Base-by-base conservation (phyloP, 495 filamentous ascomycete genomes). In the Penicillium longicatenatum region DNA sequence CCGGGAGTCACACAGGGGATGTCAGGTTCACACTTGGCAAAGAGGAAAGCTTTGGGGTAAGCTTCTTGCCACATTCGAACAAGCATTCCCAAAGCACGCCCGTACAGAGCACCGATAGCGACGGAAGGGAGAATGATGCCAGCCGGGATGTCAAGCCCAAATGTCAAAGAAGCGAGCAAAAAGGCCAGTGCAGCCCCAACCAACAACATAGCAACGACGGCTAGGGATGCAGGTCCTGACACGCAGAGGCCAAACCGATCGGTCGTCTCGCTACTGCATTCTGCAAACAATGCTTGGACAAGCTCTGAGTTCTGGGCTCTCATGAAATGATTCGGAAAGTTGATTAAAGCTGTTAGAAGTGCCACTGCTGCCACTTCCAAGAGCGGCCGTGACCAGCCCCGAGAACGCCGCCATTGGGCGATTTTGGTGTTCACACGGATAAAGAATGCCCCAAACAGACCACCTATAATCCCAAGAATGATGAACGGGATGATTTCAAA, bases 41-140 rank as follows among this genome's bases (percentile, higher is more conserved):
- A 98, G 20, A 87, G 69, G 64, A 96, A 83, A 62, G 88, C 88
- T 7, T 79, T 75, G 0, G 95, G 92, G 71, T 90, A 85, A 46
- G 85, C 82, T 56, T 80, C 82, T 64, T 97, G 92, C 89, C 91
- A 93, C 55, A 93, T 87, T 70, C 96, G 89, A 68, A 97, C 85
- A 41, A 91, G 78, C 46, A 96, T 91, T 16, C 94, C 94, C 17
- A 97, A 75, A 24, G 92, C 92, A 30, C 94, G 90, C n/a, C 94
- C 94, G 57, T 90, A 90, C 4, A 98, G 83, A 6, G 92, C 93
- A 44, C 94, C 94, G 59, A 98, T 92, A 52, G 94, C 92, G 84
- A 98, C 93, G n/a, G 93, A 96, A 0, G 94, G 94, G 16, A 98
- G 83, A 51, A 98, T 95, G 60, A 98, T 96, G 48, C 94, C 94